phyloP scores from a whole-genome alignment of 306 rosid species.

The Fragaria nilgerrensis region DNA sequence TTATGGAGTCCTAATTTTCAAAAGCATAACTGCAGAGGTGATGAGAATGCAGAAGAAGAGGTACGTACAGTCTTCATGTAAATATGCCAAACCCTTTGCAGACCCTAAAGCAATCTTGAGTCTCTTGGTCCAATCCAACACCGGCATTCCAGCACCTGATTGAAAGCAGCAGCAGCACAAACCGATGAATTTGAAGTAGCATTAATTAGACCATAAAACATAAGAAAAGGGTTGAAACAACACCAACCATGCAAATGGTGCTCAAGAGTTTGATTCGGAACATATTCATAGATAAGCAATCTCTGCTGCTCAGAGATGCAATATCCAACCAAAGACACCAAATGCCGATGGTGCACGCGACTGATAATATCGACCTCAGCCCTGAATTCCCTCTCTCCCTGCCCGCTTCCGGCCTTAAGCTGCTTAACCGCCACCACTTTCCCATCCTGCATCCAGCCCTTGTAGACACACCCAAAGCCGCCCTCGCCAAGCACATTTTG shows the following conservation, averaged over 20 bases:
- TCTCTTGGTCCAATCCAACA: constrained; percentile 82
- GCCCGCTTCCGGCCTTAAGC: constrained; percentile 89
- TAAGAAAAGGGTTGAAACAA: neutral
- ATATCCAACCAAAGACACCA: constrained; percentile 85
- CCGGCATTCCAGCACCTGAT: constrained; percentile 52
- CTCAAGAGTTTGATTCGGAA: constrained; percentile 79
- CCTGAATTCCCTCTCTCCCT: constrained; percentile 86
- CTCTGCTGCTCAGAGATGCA: constrained; percentile 69
- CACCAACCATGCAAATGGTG: constrained; percentile 82
- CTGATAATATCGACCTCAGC: constrained; percentile 91
- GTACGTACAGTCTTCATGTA: constrained; percentile 85
- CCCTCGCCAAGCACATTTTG: constrained; percentile 83
- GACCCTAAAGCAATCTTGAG: constrained; percentile 80
- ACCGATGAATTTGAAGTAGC: neutral
- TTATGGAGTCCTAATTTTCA: neutral
- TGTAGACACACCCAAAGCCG: constrained; percentile 84
- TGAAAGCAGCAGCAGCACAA: constrained; percentile 15
- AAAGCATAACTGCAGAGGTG: neutral
- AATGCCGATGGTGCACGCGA: constrained; percentile 83
- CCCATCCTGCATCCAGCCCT: constrained; percentile 70
- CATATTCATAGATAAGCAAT: constrained; percentile 80
- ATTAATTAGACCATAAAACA: constrained; percentile 5
- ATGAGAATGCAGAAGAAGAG: constrained; percentile 5
- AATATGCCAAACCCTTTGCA: constrained; percentile 87
- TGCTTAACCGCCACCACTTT: constrained; percentile 74